Base-by-base conservation (phyloP, 2,329 filamentous ascomycete species). In the Verticillium albo-atrum region DNA sequence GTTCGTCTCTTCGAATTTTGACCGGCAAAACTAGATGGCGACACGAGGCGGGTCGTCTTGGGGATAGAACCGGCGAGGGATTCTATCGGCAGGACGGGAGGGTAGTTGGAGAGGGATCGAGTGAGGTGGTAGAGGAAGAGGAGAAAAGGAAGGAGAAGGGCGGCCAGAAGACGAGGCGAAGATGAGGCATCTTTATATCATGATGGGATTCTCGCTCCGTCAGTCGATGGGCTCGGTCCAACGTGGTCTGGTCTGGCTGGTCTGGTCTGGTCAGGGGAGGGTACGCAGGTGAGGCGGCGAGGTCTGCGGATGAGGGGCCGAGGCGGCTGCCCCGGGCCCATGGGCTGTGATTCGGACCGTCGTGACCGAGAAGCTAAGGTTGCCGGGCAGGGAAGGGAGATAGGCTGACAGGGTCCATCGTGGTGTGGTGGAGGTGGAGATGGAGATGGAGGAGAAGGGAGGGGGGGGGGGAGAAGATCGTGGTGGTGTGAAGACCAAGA, bases 301-400 rank as follows among this genome's bases (percentile, higher is more conserved):
- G 42, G 20, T 50, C 9, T 50, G 42, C 42, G 42, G 42, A 50
- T 50, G 42, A 50, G 42, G 42, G 42, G 42, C 42, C 42, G 42
- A 50, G 42, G 42, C 42, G 42, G 42, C 42, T 50, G 42, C 42
- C 20, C 42, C 42, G 42, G 42, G 42, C 42, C 42, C 42, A 50
- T 12, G 42, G 20, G n/a, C 20, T 47, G 42, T 47, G 42, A 47
- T 47, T 77, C 80, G 80, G 80, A 81, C 78, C 80, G 80, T 81
- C 72, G 71, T 73, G 75, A 78, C 80, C 80, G 80, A 79, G 71
- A 72, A 73, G 62, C 62, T 62, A 69, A 67, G 69, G 71, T 67
- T 67, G 72, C 68, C 67, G 70, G 27, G n/a, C 51, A 30, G 37
- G 51, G 25, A 28, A 14, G 25, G 51, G 25, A 20, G 51, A 20